Conservation (phyloP, 331 rosid species). For the Pyrus hybrid region DNA sequence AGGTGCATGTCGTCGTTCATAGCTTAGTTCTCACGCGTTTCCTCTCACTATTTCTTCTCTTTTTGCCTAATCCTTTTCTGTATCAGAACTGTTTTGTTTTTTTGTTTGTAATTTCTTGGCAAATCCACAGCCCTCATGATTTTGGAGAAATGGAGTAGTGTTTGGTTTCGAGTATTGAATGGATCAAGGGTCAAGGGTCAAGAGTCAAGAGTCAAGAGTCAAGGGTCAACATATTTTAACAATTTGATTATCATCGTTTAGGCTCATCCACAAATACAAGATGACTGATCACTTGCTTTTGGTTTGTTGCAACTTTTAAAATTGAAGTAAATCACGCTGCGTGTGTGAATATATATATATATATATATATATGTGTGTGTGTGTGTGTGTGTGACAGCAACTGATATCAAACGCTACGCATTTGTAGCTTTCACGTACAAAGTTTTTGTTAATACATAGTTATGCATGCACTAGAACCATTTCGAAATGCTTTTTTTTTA, state of each 20-base stretch:
- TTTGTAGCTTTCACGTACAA: not conserved
- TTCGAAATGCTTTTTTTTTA: too few species aligned
- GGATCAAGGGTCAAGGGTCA: not conserved
- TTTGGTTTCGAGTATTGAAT: not conserved
- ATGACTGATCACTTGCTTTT: not conserved
- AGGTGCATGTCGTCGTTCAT: not conserved
- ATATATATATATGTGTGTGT: too few species aligned
- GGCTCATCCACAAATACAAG: not conserved
- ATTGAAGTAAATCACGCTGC: not conserved
- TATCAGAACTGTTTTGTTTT: not conserved
- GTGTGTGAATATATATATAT: not conserved
- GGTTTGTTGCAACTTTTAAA: not conserved
- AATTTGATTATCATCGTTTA: too few species aligned
- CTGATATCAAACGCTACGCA: not conserved
- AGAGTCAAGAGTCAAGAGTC: not conserved
- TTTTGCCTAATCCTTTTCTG: not conserved
- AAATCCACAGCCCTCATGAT: not conserved
- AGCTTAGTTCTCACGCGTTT: not conserved
- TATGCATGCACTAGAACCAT: too few species aligned
- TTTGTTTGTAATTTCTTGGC: not conserved
- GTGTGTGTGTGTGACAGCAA: not conserved
- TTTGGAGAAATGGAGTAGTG: not conserved
- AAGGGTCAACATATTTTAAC: not conserved
- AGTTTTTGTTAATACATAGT: not conserved
- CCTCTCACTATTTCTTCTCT: not conserved